A percentile compares a stretch with the other conserved stretches of the same genome.
Evolutionary conservation across 306 rosid genomes (phyloP).

Genomic region (Vigna trinervia): DNA sequence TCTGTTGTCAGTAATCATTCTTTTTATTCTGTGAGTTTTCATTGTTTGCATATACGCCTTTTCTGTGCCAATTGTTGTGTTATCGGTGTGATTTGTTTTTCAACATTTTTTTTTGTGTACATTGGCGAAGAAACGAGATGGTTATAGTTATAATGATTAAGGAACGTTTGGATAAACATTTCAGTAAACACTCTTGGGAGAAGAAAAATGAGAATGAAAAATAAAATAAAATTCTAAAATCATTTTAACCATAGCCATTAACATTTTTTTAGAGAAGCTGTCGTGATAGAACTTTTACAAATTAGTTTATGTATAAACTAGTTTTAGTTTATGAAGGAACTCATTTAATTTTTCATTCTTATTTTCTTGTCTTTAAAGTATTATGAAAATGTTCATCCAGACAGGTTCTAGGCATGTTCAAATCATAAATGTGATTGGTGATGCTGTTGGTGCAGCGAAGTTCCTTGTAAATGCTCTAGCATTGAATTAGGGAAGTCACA

Average conservation of each 20-base stretch:
- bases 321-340: no score
- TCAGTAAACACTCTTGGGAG: neutral
- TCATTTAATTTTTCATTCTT: no score
- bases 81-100: neutral
- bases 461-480: neutral
- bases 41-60: constrained; percentile 18
- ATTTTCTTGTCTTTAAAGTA: no score
- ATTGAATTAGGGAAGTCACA: neutral
- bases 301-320: no score
- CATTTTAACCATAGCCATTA: no score
- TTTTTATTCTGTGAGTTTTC: constrained; percentile 51
- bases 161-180: neutral
- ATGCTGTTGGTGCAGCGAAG: neutral
- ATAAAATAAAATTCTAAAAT: no score
- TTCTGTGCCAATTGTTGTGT: neutral
- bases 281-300: no score
- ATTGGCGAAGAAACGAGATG: neutral
- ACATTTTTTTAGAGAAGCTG: no score
- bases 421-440: neutral
- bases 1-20: constrained; percentile 45
- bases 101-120: neutral
- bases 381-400: no score
- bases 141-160: neutral
- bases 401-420: neutral
- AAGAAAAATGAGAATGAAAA: neutral